Evolutionary conservation across 2,329 filamentous ascomycete genomes (phyloP), one percentile per base, ranked within the genome.

Genomic region (Microdochium trichocladiopsis): DNA sequence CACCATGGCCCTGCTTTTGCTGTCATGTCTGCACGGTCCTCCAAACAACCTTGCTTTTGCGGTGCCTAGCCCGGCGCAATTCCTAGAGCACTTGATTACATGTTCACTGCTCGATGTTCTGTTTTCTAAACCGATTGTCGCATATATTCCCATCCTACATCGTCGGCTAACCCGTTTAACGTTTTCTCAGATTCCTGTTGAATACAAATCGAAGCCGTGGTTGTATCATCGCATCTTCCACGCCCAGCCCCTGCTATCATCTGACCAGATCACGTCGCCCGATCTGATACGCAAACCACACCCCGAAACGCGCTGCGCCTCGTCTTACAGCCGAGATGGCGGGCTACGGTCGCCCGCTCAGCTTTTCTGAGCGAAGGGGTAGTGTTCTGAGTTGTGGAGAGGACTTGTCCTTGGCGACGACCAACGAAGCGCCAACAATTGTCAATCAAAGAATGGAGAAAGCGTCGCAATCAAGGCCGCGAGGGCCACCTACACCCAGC

Each of bases 401-500:
- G 53, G 82, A 84, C 50, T 65, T 85, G 57, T 76, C 74, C 16
- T 72, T 86, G 56, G 73, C 74, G 55, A 78, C 75, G 48, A 71
- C 71, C 50, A 76, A 65, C 58, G 47, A 55, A 10, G 61, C 54
- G 1, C 60, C 64, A 10, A 61, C 69, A 55, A 63, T 72, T 53
- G 63, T 75, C 51, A 72, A 72, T 60, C 71, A 74, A 36, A 69
- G 72, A 53, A 67, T 79, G 57, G 78, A 82, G 52, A 85, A 85
- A 68, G 71, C 79, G 57, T 66, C 72, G 2, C 76, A 79, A 58
- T 67, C 72, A 8, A 69, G 66, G 63, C 63, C 80, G 58, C 70
- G 81, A 65, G 83, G 82, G 0, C 83, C 83, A 6, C 83, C 83
- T 21, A 86, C 83, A 2, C 83, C 83, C 12, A 86, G 81, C 67